Conservation (phyloP, 148 eudicot species). For the Tetragonia tetragonoides region DNA sequence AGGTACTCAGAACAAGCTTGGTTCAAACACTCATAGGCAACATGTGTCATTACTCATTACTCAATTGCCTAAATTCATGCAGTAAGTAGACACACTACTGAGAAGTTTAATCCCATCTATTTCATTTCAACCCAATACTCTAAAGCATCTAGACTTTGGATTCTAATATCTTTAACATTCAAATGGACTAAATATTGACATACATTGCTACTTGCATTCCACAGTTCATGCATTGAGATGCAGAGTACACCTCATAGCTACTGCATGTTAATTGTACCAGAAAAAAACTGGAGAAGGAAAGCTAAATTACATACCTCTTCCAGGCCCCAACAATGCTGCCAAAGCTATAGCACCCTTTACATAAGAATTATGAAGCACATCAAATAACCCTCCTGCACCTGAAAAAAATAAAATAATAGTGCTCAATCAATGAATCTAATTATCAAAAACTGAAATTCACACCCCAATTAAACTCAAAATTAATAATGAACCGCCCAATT, state of each 20-base stretch:
- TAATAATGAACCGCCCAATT: no score
- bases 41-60: neutral
- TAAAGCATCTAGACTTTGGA: neutral
- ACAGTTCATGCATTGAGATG: neutral
- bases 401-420: conserved; percentile 7
- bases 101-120: neutral
- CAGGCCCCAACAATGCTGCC: conserved; percentile 89
- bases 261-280: neutral
- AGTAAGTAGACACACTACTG: neutral
- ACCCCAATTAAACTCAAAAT: no score
- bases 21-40: neutral
- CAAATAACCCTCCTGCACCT: conserved; percentile 62
- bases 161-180: neutral
- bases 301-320: conserved; percentile 64
- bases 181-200: no score
- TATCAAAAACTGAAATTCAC: no score
- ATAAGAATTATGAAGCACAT: conserved; percentile 74
- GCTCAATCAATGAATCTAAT: neutral
- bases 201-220: no score
- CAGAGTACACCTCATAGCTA: neutral
- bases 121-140: neutral
- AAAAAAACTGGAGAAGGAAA: neutral
- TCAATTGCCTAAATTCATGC: neutral
- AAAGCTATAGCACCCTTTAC: conserved; percentile 81
- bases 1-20: neutral